A percentile compares a stretch with the other conserved stretches of the same genome.
Conservation (phyloP, 139 green algal species). For the Chlamydomonas sphaeroides region DNA sequence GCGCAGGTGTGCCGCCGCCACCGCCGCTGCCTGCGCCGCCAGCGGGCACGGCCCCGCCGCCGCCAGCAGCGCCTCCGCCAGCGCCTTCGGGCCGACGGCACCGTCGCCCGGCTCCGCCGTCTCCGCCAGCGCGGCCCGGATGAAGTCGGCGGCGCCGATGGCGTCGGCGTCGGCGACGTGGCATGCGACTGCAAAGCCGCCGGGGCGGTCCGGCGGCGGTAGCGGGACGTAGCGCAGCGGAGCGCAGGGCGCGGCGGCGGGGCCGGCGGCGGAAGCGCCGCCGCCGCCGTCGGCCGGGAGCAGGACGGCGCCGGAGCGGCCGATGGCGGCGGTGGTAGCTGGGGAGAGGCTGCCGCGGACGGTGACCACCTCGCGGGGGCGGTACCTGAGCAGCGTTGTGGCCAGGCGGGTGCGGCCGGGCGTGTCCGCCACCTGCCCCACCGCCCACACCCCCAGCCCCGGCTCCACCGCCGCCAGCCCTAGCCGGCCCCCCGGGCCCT, state of each 20-base stretch:
- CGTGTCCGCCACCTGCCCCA: constrained; percentile 33
- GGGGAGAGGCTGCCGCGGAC: constrained; percentile 41
- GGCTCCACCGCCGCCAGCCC: constrained; percentile 62
- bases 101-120: too few relatives aligned
- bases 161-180: too few relatives aligned
- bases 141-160: too few relatives aligned
- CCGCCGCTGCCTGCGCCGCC: constrained; percentile 25
- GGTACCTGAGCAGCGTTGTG: constrained; percentile 49
- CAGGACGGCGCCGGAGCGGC: background rate
- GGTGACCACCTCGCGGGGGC: constrained; percentile 47
- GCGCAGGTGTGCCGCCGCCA: constrained; percentile 27
- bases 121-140: too few relatives aligned
- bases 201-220: constrained; percentile 4
- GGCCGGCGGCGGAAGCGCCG: background rate
- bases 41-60: background rate
- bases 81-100: too few relatives aligned
- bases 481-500: constrained; percentile 43
- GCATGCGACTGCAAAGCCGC: background rate
- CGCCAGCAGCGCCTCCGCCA: background rate
- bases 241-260: too few relatives aligned
- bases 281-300: background rate
- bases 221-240: constrained; percentile 4
- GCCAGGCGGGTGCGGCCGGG: constrained; percentile 41
- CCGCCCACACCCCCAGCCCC: constrained; percentile 15
- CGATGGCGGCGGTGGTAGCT: constrained; percentile 42